Percentiles rank a stretch among this genome's conserved stretches.
Conservation (phyloP, 768 basidiomycete genomes). For the Lepiota subincarnata region DNA sequence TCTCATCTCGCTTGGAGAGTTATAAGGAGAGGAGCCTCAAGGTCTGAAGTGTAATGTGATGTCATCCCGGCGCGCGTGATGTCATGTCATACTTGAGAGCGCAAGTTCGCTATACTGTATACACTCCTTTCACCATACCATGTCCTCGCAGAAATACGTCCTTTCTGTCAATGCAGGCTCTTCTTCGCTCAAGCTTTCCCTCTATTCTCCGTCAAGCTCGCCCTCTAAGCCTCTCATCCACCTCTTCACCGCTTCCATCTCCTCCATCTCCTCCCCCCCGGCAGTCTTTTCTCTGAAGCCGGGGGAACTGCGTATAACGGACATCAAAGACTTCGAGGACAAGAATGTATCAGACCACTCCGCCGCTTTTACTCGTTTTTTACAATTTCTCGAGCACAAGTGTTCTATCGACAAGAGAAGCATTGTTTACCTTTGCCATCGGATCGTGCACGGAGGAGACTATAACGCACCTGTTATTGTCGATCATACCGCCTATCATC, state of each 20-base stretch:
- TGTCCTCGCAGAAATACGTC: constrained; percentile 30
- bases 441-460: constrained; percentile 86
- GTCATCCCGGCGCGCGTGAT: no score
- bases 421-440: constrained; percentile 62
- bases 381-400: constrained; percentile 40
- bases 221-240: constrained; percentile 31
- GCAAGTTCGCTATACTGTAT: neutral
- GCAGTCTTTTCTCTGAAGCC: constrained; percentile 45
- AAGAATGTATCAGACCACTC: constrained; percentile 49
- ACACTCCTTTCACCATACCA: constrained; percentile 8
- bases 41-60: no score
- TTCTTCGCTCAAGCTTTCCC: constrained; percentile 80
- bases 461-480: constrained; percentile 70
- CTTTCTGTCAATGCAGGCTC: constrained; percentile 79
- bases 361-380: constrained; percentile 59
- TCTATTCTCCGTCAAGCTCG: constrained; percentile 40
- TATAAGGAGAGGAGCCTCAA: no score
- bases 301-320: constrained; percentile 28
- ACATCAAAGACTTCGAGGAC: constrained; percentile 10
- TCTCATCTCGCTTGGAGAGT: neutral
- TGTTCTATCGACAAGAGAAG: constrained; percentile 36
- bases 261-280: constrained; percentile 55
- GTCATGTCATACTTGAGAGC: neutral
- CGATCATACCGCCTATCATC: constrained; percentile 61
- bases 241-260: constrained; percentile 47